Base-by-base conservation (phyloP, 768 basidiomycete genomes). In the Leccinum ochraceum region DNA sequence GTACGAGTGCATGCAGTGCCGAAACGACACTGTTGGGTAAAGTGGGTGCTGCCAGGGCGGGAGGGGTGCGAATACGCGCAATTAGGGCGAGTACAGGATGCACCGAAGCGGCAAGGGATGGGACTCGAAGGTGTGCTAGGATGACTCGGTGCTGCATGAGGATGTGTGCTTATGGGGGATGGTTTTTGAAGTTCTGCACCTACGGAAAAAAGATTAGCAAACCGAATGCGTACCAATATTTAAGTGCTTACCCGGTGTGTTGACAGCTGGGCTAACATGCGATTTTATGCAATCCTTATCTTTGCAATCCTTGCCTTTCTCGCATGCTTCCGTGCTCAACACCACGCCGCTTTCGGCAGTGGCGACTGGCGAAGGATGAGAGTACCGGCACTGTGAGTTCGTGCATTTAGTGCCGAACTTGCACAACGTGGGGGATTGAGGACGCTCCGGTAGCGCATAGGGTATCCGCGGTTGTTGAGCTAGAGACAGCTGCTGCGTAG, bases 321-420 rank as follows among this genome's bases (percentile, higher is more conserved):
- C 92, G 74, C 97, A 99, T 20, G 93, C 80, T 59, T 98, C 96
- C 59, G 92, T 94, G 67, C 92, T 96, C 58, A 99, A 80, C 2
- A 98, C 97, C 63, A 99, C 83, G 9, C 95, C 97, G 67, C 91
- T 95, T 76, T 96, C 94, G 34, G 90, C 82, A 17, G 96, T 97
- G 6, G 97, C 95, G 3, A 95, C 93, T n/a, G 97, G 97, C 9
- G 92, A 94, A 5, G 97, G 95, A 74, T 99, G 97, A 9, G 94
- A 93, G 74, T 86, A 98, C 17, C 90, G 82, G 74, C 97, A 99
- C 51, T 88, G 81, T 0, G 90, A 81, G 73, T 98, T 96, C 53
- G 89, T 90, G 76, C 97, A 99, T 66, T 95, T 96, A 24, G 89
- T 80, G 11, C 84, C 87, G 65, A 91, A 98, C 77, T 97, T 97